A percentile compares a stretch with the other conserved stretches of the same genome.
These are phyloP conservation scores for Lepidium campestre DNA, from an alignment of 441 rosid species.

Conservation along the genomic window DNA sequence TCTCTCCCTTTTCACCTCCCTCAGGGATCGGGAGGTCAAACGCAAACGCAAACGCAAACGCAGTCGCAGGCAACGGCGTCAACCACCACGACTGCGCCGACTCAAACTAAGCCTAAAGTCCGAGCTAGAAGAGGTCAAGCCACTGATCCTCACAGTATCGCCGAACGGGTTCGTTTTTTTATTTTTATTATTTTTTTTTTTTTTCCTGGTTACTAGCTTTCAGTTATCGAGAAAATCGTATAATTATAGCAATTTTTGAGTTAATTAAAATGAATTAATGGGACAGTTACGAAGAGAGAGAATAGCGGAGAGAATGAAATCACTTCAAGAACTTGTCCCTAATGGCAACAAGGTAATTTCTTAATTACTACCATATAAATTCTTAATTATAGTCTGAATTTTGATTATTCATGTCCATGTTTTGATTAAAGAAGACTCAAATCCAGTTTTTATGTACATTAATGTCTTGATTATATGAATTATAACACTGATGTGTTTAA, in stretches of 20 bases:
- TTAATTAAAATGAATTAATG: neutral
- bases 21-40: slow-evolving; percentile 42
- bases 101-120: slow-evolving; percentile 67
- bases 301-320: slow-evolving; percentile 96
- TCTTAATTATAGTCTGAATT: no score
- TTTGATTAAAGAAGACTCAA: neutral
- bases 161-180: slow-evolving; percentile 60
- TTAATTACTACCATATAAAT: neutral
- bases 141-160: slow-evolving; percentile 96
- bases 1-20: slow-evolving; percentile 65
- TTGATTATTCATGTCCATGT: neutral
- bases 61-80: slow-evolving; percentile 45
- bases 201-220: neutral
- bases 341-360: slow-evolving; percentile 87
- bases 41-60: slow-evolving; percentile 21
- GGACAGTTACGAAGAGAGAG: slow-evolving; percentile 89
- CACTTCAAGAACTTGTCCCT: slow-evolving; percentile 94
- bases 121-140: slow-evolving; percentile 98
- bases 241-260: neutral
- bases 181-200: neutral
- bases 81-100: slow-evolving; percentile 27
- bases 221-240: neutral
- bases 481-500: neutral
- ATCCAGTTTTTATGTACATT: neutral
- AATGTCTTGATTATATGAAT: slow-evolving; percentile 2